Percentiles rank a stretch among this genome's conserved stretches.
phyloP scores from a whole-genome alignment of 23 red algal species.

The Gracilariopsis chorda region DNA sequence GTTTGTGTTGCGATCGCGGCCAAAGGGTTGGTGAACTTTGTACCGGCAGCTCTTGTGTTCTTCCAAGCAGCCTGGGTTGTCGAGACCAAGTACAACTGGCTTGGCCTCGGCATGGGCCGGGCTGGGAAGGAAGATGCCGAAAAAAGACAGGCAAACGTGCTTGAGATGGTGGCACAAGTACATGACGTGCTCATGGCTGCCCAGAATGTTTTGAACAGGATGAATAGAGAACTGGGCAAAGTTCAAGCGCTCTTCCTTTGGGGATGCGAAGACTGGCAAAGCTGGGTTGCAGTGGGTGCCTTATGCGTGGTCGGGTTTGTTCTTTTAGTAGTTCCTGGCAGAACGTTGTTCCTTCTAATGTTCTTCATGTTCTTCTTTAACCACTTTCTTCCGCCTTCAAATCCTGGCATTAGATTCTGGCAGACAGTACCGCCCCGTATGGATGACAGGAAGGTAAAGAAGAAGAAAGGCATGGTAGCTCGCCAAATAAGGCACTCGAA shows the following conservation, averaged over 20 bases:
- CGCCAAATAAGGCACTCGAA: no score
- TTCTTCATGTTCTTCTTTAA: slow-evolving; percentile 67
- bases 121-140: slow-evolving; percentile 40
- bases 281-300: slow-evolving; percentile 41
- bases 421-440: slow-evolving; percentile 52
- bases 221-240: slow-evolving; percentile 68
- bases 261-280: slow-evolving; percentile 61
- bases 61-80: slow-evolving; percentile 44
- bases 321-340: slow-evolving; percentile 22
- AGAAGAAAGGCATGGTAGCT: not conserved
- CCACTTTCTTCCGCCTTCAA: slow-evolving; percentile 67
- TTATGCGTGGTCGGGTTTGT: slow-evolving; percentile 2
- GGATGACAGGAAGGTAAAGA: not conserved
- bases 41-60: slow-evolving; percentile 34
- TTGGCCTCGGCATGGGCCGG: slow-evolving; percentile 49
- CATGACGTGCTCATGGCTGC: slow-evolving; percentile 57
- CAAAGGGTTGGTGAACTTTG: slow-evolving; percentile 41
- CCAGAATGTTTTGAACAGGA: slow-evolving; percentile 48
- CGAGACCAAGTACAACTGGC: slow-evolving; percentile 44
- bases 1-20: slow-evolving; percentile 25
- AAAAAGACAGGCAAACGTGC: slow-evolving; percentile 30
- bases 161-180: slow-evolving; percentile 52
- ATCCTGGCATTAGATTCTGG: slow-evolving; percentile 57
- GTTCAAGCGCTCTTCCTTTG: slow-evolving; percentile 61
- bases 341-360: slow-evolving; percentile 26